phyloP scores from a whole-genome alignment of 805 yeast genomes.

The Metschnikowia kunwiensis region DNA sequence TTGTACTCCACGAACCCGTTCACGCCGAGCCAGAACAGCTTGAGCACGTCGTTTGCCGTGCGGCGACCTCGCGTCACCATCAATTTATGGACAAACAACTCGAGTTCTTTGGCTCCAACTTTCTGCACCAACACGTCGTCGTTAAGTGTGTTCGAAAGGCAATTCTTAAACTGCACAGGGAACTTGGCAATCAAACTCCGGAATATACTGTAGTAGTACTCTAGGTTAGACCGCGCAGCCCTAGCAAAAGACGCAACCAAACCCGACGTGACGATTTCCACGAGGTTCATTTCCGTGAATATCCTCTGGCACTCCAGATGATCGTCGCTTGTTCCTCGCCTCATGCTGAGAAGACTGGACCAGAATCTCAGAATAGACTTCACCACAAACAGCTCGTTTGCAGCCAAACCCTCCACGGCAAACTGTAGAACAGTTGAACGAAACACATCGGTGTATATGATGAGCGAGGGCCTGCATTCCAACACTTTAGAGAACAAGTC shows the following conservation, averaged over 20 bases:
- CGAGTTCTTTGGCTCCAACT: constrained; percentile 32
- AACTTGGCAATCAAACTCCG: constrained; percentile 46
- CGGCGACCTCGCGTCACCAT: constrained; percentile 65
- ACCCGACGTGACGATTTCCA: constrained; percentile 26
- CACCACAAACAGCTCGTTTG: constrained; percentile 55
- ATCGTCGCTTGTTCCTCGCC: constrained; percentile 44
- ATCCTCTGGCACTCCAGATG: constrained; percentile 28
- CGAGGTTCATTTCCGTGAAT: constrained; percentile 19
- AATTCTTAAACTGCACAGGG: constrained; percentile 43
- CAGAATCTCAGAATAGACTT: constrained; percentile 55
- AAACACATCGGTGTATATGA: constrained; percentile 35
- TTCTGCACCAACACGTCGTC: constrained; percentile 6
- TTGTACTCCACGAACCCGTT: constrained; percentile 52
- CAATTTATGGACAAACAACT: constrained; percentile 50
- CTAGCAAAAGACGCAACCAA: constrained; percentile 35
- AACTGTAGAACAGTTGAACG: constrained; percentile 23
- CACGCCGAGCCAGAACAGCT: constrained; percentile 61
- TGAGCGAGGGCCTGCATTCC: constrained; percentile 47
- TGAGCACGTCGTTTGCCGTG: constrained; percentile 53
- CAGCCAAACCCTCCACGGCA: constrained; percentile 38
- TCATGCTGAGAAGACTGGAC: constrained; percentile 46
- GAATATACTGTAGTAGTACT: constrained; percentile 51
- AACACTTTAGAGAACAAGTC: constrained; percentile 50
- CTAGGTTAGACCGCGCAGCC: constrained; percentile 58
- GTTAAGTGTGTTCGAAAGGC: constrained; percentile 9